These are phyloP conservation scores for Gnaphalium uliginosum DNA, from an alignment of 129 eudicot genomes.

Conservation along the genomic window DNA sequence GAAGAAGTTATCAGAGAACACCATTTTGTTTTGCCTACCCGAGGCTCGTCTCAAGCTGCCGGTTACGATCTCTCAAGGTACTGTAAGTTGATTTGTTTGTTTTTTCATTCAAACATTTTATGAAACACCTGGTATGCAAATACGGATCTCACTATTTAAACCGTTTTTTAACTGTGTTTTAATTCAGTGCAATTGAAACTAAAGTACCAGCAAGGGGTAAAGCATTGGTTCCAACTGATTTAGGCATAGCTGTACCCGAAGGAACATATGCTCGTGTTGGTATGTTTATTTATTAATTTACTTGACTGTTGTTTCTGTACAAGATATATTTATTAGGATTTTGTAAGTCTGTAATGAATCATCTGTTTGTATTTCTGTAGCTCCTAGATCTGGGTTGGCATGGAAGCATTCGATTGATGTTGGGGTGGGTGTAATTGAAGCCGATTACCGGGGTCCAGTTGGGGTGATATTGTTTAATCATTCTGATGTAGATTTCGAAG, in stretches of 20 bases:
- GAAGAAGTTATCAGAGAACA: slow-evolving; percentile 68
- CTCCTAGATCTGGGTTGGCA: slow-evolving; percentile 86
- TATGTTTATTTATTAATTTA: slow-evolving; percentile 14
- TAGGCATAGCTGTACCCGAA: slow-evolving; percentile 71
- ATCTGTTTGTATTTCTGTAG: slow-evolving; percentile 31
- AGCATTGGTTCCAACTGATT: slow-evolving; percentile 68
- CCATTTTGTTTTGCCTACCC: slow-evolving; percentile 60
- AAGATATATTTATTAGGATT: not conserved
- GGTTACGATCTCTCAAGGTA: slow-evolving; percentile 91
- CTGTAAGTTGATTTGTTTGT: too few species aligned
- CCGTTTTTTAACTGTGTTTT: not conserved
- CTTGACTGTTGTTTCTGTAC: not conserved
- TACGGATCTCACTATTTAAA: not conserved
- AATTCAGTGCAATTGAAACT: slow-evolving; percentile 51
- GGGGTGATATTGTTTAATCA: slow-evolving; percentile 41
- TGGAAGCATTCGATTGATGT: slow-evolving; percentile 95
- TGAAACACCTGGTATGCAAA: not conserved
- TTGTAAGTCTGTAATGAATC: not conserved
- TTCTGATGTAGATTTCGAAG: slow-evolving; percentile 39
- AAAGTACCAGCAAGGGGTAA: slow-evolving; percentile 80
- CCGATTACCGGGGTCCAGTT: slow-evolving; percentile 40
- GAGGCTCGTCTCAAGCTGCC: slow-evolving; percentile 69
- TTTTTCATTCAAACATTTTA: not conserved
- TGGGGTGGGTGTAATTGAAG: slow-evolving; percentile 91
- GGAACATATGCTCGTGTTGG: slow-evolving; percentile 90